Base-by-base conservation (phyloP, 164 flowering plant genomes). In the Hamamelis virginiana region DNA sequence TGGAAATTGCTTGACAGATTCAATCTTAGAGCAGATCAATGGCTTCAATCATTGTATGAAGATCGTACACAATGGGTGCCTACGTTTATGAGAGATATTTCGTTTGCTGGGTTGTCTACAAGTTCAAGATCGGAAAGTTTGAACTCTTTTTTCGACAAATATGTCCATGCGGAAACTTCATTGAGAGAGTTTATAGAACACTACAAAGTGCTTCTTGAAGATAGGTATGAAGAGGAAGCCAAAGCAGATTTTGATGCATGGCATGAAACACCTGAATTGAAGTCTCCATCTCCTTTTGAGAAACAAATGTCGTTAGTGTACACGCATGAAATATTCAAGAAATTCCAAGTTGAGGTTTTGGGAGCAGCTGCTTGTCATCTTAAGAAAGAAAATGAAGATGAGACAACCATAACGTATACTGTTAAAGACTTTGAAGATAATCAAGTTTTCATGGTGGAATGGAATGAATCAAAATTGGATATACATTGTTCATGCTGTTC, bases 331-430 rank as follows among this genome's bases (percentile, higher is more conserved):
- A 77, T 80, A 67, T 83, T 80, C 64, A 80, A 74, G 74, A 80
- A 80, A 44, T 84, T 84, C 63, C 85, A 84, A 66, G 72, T 72
- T 63, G 88, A 84, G 73, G 81, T 82, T 57, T 72, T 84, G 67
- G 88, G 88, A 69, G 86, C 83, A 51, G 78, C 82, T 68, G 85
- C 86, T 57, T 85, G 86, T 68, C 86, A 85, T 72, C 78, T 85
- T 43, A 83, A 78, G 67, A 83, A 69, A 69, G 85, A 81, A 74
- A 72, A 67, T 45, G 82, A 81, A 63, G 72, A 68, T 18, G 79
- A 60, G 10, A 43, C 73, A 46, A 46, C 62, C 18, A 52, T 67
- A 64, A 64, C 55, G 3, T 85, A 79, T 62, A 58, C 63, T 22
- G 86, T 85, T 0, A 83, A 80, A 74, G 86, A 85, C 58, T 81